Base-by-base conservation (phyloP, 306 rosid genomes). In the Sicyos baderoa region DNA sequence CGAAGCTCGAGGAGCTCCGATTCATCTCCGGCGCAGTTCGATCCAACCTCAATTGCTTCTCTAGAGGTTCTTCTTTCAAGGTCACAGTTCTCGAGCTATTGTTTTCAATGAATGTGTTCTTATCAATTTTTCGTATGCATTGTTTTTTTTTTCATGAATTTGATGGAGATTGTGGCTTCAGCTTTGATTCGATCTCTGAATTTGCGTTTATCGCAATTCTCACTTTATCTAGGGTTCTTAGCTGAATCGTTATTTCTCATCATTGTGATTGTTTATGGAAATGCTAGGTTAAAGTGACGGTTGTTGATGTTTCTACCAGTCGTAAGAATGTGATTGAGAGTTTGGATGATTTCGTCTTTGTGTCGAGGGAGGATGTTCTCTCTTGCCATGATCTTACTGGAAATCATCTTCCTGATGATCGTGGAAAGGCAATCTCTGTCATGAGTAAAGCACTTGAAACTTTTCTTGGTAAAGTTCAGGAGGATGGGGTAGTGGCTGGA, bases 1-100 rank as follows among this genome's bases (percentile, higher is more conserved):
- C 97, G 27, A 93, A 93, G 87, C 88, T 87, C 48, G 79, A 84
- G 45, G 95, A 93, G 74, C 94, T 89, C 79, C 86, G 74, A 12
- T 92, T 84, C 81, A 84, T 92, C 70, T 76, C 84, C 70, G 68
- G 85, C 49, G 78, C 87, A 3, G 81, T 93, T 71, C 93, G 83
- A 50, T 85, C 88, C 77, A 78, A 78, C 77, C 88, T 93, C 74
- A 44, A 29, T 35, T 75, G 72, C 40, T 88, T 93, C 85, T 83
- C 91, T 75, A 9, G 53, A 2, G 72, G 60, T 74, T 58, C 82
- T 17, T 77, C 86, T 67, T 48, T 21, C 35, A 75, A 81, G 83
- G 96, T 86, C 21, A 71, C 75, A 53, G 6, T 54, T 51, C 10
- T 42, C 35, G 54, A n/a, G 6, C 48, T 62, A 37, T 29, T 59